These are phyloP conservation scores for Teunomyces cretensis DNA, from an alignment of 805 yeast genomes.

Conservation along the genomic window DNA sequence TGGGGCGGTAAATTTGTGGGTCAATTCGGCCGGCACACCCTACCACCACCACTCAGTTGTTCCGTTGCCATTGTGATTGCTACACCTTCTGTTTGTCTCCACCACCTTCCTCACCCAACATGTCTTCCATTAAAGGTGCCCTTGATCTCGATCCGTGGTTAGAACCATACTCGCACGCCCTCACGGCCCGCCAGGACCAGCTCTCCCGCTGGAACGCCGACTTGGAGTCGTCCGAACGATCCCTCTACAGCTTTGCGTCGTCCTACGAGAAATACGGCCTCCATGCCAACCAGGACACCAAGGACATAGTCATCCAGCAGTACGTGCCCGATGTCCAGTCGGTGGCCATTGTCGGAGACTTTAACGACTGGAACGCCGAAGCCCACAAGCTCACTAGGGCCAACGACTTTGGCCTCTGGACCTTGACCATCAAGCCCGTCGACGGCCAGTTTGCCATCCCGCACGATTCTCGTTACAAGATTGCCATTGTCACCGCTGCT, in stretches of 20 bases:
- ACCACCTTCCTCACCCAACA: neutral
- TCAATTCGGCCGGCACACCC: neutral
- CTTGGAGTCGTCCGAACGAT: conserved; percentile 57
- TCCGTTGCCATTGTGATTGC: too few species aligned
- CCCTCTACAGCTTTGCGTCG: conserved; percentile 64
- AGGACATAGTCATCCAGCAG: conserved; percentile 53
- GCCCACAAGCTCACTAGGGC: conserved; percentile 51
- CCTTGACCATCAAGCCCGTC: conserved; percentile 55
- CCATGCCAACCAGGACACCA: conserved; percentile 53
- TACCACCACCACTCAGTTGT: neutral
- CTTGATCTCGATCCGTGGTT: conserved; percentile 82
- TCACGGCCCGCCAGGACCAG: conserved; percentile 63
- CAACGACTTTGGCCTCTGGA: conserved; percentile 73
- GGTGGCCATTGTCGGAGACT: conserved; percentile 88
- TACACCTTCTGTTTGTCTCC: neutral
- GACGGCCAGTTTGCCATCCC: conserved; percentile 64
- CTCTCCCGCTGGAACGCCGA: conserved; percentile 64
- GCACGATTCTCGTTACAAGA: conserved; percentile 78
- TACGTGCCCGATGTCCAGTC: conserved; percentile 86
- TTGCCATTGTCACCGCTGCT: conserved; percentile 60
- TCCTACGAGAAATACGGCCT: conserved; percentile 79
- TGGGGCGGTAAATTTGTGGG: conserved; percentile 4
- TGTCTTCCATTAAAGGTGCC: conserved; percentile 48
- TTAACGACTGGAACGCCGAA: conserved; percentile 75
- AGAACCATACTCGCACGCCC: conserved; percentile 68